Conservation (phyloP, 2,329 filamentous ascomycete species). For the Colletotrichum tropicale region DNA sequence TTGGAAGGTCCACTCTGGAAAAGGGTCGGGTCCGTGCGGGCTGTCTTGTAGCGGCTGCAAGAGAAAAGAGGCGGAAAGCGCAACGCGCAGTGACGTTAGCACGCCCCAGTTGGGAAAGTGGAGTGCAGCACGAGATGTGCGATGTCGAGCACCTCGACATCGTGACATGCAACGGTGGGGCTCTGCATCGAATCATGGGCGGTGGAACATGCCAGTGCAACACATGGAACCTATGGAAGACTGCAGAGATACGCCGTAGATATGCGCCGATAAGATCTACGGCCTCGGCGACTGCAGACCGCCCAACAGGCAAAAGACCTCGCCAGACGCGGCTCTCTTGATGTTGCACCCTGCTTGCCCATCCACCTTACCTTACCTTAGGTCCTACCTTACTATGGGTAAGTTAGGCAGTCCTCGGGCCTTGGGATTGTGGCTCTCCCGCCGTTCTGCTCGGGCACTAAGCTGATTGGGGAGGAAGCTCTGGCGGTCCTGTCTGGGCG, state of each 20-base stretch:
- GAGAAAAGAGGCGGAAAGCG: background rate
- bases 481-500: background rate
- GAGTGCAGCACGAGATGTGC: slow-evolving; percentile 5
- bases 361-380: too few relatives aligned
- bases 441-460: background rate
- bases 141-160: background rate
- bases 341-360: background rate
- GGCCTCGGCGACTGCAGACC: background rate
- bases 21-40: background rate
- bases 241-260: background rate
- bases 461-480: background rate
- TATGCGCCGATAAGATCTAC: background rate
- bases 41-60: background rate
- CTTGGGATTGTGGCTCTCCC: background rate
- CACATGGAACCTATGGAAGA: background rate
- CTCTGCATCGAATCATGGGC: background rate
- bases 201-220: background rate
- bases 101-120: slow-evolving; percentile 4
- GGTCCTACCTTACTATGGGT: background rate
- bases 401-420: background rate
- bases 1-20: background rate
- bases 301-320: background rate
- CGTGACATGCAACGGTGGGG: background rate
- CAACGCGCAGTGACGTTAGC: slow-evolving; percentile 15
- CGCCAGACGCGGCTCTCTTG: slow-evolving; percentile 13